These are phyloP conservation scores for Fraxinus latifolia DNA, from an alignment of 305 asterid species.

Conservation along the genomic window DNA sequence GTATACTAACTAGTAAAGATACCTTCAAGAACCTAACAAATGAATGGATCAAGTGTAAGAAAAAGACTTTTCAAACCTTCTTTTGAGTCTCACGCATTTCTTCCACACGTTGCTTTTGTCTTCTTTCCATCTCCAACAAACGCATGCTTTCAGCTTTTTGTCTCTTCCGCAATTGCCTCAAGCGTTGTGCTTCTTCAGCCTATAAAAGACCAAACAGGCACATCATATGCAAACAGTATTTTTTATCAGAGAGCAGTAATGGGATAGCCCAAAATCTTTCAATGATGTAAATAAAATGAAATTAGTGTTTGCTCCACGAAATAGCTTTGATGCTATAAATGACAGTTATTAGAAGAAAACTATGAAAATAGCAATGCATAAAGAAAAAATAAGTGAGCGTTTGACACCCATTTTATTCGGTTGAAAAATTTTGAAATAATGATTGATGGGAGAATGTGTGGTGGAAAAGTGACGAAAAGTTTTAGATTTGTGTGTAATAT, in stretches of 20 bases:
- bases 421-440: no score
- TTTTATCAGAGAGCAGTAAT: neutral
- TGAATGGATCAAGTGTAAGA: slow-evolving; percentile 6
- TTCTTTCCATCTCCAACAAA: slow-evolving; percentile 79
- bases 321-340: neutral
- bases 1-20: slow-evolving; percentile 1
- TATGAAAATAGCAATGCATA: neutral
- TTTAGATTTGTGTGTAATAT: no score
- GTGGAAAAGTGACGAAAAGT: no score
- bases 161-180: slow-evolving; percentile 58
- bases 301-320: neutral
- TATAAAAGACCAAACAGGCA: slow-evolving; percentile 28
- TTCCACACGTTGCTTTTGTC: slow-evolving; percentile 83
- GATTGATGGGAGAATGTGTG: no score
- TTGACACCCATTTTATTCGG: no score
- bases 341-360: neutral
- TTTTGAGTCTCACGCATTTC: slow-evolving; percentile 76
- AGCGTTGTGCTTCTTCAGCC: slow-evolving; percentile 83
- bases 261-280: neutral
- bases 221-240: slow-evolving; percentile 5
- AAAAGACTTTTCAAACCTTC: slow-evolving; percentile 48
- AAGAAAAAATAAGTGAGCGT: neutral
- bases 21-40: slow-evolving; percentile 17
- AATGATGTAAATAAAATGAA: neutral
- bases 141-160: slow-evolving; percentile 77